Base-by-base conservation (phyloP, 2,329 filamentous ascomycete species). In the Alternaria sp. region DNA sequence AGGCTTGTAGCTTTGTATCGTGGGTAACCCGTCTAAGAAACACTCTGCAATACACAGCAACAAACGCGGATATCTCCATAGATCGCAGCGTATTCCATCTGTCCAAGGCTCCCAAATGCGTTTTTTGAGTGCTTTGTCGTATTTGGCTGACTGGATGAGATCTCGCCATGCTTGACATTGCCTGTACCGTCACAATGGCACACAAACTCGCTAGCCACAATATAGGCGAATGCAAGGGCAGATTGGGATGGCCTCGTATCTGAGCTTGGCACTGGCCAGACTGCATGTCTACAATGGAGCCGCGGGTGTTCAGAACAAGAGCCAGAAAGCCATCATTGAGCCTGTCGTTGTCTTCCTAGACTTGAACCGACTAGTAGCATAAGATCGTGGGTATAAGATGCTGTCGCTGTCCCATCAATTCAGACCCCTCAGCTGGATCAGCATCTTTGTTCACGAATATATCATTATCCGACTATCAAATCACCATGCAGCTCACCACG, bases 401-500 rank as follows among this genome's bases (percentile, higher is more conserved):
- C 17, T 12, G 28, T 23, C 30, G 15, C 17, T 13, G 23, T 15
- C 15, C 40, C 28, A 54, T 25, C 10, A 4, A 52, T 13, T 10
- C 51, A n/a, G 13, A 19, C 44, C 9, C 28, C 26, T 63, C 19
- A 40, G 4, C 25, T 57, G 46, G 15, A 6, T 6, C 17, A 50
- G 28, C 19, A 11, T 57, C 17, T 54, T 13, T 10, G n/a, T 44
- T 36, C 28, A 36, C 4, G 15, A 17, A 36, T 3, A 32, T 5
- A 36, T 52, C 3, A 15, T 11, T n/a, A 19, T 26, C 40, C 3
- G 15, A 13, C 19, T 23, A 47, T 21, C 43, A 54, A 56, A 13
- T 32, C 65, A 68, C 26, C 15, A 76, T 76, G 74, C 64, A 72
- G 23, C 60, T 70, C 17, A 54, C 57, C 28, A 62, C 64, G 1